Conservation (phyloP, 805 yeast species). For the Schwanniomyces polymorphus region DNA sequence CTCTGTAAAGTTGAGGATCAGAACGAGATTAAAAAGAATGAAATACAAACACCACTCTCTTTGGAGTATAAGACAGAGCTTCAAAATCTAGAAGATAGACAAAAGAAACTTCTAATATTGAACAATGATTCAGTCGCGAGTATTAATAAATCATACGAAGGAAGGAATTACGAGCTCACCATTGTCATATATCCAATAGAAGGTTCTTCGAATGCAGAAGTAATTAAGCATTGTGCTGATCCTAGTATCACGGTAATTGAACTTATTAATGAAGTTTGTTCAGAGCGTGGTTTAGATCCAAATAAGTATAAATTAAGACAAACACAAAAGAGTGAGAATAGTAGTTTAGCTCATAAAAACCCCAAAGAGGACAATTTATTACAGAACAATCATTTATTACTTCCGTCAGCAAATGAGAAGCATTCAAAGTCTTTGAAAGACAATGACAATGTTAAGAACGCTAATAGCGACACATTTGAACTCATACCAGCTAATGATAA, state of each 20-base stretch:
- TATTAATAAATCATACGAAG: background rate
- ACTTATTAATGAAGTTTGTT: slow-evolving; percentile 26
- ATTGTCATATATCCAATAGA: background rate
- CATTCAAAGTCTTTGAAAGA: slow-evolving; percentile 7
- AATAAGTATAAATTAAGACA: slow-evolving; percentile 24
- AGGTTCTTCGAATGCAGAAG: background rate
- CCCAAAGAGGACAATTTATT: slow-evolving; percentile 2
- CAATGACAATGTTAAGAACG: slow-evolving; percentile 10
- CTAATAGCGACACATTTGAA: slow-evolving; percentile 15
- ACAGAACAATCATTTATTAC: slow-evolving; percentile 2
- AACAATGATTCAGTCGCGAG: background rate
- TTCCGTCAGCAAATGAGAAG: background rate
- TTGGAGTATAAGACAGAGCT: slow-evolving; percentile 33
- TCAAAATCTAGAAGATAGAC: background rate
- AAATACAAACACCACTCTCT: slow-evolving; percentile 55
- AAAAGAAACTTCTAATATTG: background rate
- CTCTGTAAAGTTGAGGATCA: slow-evolving; percentile 58
- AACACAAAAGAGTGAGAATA: slow-evolving; percentile 2
- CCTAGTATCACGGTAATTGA: slow-evolving; percentile 17
- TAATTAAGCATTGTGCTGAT: background rate
- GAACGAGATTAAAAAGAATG: slow-evolving; percentile 46
- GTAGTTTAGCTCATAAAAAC: background rate
- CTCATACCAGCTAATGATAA: slow-evolving; percentile 14
- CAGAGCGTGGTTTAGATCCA: slow-evolving; percentile 25
- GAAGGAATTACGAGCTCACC: background rate